phyloP scores from a whole-genome alignment of 1,139 yeast genomes.

The Yarrowia galli region DNA sequence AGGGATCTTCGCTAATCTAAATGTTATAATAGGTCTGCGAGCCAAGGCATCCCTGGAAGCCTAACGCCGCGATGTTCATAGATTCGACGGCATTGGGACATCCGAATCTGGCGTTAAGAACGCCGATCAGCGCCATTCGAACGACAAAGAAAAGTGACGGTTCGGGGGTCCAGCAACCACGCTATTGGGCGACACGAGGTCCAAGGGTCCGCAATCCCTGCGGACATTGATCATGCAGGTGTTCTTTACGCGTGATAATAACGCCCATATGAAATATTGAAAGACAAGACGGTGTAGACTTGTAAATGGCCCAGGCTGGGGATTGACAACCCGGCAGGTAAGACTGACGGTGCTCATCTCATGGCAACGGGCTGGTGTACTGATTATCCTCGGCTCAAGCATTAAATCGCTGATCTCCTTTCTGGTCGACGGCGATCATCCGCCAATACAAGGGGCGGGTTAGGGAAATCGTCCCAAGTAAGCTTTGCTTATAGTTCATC shows the following conservation, averaged over 20 bases:
- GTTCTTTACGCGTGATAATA: conserved; percentile 8
- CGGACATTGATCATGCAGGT: conserved; percentile 3
- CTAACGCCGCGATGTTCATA: background rate
- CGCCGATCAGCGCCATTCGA: conserved; percentile 26
- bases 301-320: background rate
- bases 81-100: conserved; percentile 26
- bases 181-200: background rate
- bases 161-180: conserved; percentile 14
- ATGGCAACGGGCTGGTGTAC: conserved; percentile 28
- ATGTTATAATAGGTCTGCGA: conserved; percentile 2
- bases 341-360: conserved; percentile 13
- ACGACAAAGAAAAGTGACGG: background rate
- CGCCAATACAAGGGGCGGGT: background rate
- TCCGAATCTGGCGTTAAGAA: conserved; percentile 20
- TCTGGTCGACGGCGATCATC: background rate
- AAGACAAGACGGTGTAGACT: too few relatives aligned
- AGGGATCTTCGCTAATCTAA: conserved; percentile 9
- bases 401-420: conserved; percentile 15
- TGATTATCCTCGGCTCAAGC: conserved; percentile 28
- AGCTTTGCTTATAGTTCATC: background rate
- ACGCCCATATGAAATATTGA: background rate
- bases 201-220: conserved; percentile 1
- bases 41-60: conserved; percentile 27
- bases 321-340: background rate
- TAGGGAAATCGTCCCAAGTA: background rate